Evolutionary conservation across 805 yeast genomes (phyloP), one percentile per base, ranked within the genome.

Genomic region (Nakazawaea pomicola): DNA sequence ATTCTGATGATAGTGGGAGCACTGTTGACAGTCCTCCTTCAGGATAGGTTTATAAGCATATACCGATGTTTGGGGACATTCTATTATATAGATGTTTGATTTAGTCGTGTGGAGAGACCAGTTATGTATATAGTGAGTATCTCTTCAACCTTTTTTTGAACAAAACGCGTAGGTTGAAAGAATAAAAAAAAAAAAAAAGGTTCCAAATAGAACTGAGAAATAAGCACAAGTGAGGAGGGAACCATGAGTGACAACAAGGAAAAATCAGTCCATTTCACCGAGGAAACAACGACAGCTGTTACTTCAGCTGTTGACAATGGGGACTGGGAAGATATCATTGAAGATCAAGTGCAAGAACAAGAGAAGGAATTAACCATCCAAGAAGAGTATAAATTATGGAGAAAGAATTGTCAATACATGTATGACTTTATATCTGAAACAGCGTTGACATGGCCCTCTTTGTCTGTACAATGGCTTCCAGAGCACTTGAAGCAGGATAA

Each of bases 401-500:
- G 86, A 45, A 77, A 83, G 53, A 85, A 83, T 53, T 84, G 90
- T 49, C 81, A 85, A 10, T 78, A 71, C 50, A 83, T 85, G 93
- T 85, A 85, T 50, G 89, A 84, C 51, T 84, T 81, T 55, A 87
- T 85, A 24, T 77, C 83, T 36, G 93, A 85, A 54, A 82, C 91
- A 0, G 86, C 83, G 2, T 62, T 85, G 33, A 75, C 80, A 10
- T 85, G 95, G 95, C 95, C 95, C 2, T 80, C 90, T 2, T 65
- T 85, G 37, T 80, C 91, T 1, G 71, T 83, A 4, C 86, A 85
- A 58, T 85, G 93, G 90, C 57, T 82, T 6, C 90, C 89, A 0
- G 64, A 63, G 7, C 38, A 35, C 19, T 41, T 43, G 52, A 43
- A 36, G 46, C 39, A 42, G 3, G 57, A 7, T 8, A 23, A 51